These are phyloP conservation scores for Aspergillus hiratsukae DNA, from an alignment of 2,329 filamentous ascomycete genomes.

Conservation along the genomic window DNA sequence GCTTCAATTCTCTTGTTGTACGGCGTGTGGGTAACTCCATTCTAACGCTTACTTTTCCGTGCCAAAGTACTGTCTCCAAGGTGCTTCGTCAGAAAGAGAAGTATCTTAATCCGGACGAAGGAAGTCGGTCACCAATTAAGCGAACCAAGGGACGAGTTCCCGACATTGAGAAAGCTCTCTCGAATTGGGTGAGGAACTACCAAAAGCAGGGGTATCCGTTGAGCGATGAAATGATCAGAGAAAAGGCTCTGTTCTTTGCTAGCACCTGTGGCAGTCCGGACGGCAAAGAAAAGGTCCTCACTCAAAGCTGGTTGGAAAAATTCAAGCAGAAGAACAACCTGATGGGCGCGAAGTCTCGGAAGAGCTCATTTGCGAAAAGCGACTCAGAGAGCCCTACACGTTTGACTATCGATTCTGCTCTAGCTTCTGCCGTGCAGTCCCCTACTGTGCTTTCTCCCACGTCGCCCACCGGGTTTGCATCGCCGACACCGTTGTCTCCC, in stretches of 20 bases:
- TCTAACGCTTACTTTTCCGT: constrained; percentile 10
- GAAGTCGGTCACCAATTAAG: constrained; percentile 73
- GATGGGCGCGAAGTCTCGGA: constrained; percentile 50
- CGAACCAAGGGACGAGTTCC: constrained; percentile 78
- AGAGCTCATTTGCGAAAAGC: constrained; percentile 53
- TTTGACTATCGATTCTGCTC: constrained; percentile 51
- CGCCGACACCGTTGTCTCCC: constrained; percentile 66
- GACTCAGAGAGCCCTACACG: constrained; percentile 63
- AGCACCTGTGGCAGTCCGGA: constrained; percentile 68
- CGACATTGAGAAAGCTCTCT: constrained; percentile 86
- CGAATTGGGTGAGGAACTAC: constrained; percentile 80
- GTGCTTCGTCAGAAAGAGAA: constrained; percentile 92
- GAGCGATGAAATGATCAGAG: constrained; percentile 74
- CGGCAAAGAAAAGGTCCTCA: constrained; percentile 66
- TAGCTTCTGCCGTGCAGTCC: constrained; percentile 56
- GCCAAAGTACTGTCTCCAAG: constrained; percentile 89
- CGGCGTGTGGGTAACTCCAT: constrained; percentile 4
- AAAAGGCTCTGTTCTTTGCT: constrained; percentile 79
- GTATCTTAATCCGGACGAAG: constrained; percentile 78
- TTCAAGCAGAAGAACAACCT: constrained; percentile 86
- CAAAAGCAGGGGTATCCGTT: constrained; percentile 70
- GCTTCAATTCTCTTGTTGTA: neutral
- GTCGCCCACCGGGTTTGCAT: constrained; percentile 63
- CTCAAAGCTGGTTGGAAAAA: constrained; percentile 79
- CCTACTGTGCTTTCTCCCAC: constrained; percentile 66